Evolutionary conservation across 179 eudicot genomes (phyloP).

Genomic region (Beta lomatogona): DNA sequence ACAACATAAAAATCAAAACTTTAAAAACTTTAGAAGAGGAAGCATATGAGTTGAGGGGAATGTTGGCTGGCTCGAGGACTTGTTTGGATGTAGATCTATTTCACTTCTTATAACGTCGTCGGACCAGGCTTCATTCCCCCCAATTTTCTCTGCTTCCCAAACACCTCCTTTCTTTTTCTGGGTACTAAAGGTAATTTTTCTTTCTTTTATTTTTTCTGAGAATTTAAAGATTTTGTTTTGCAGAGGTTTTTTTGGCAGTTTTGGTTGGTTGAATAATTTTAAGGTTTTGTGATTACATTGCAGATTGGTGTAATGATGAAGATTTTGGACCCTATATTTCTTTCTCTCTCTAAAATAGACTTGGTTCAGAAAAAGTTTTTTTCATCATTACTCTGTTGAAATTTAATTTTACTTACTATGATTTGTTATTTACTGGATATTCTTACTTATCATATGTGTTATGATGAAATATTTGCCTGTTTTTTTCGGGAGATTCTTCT

Average conservation of each 20-base stretch:
- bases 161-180: background rate
- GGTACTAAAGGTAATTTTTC: background rate
- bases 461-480: background rate
- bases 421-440: background rate
- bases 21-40: conserved; percentile 15
- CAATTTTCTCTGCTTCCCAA: conserved; percentile 39
- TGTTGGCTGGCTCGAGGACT: conserved; percentile 87
- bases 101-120: conserved; percentile 36
- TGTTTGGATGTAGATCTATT: background rate
- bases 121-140: conserved; percentile 99
- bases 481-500: too few species aligned
- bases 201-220: background rate
- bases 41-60: conserved; percentile 61
- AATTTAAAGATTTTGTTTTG: background rate
- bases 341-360: background rate
- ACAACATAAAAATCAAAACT: background rate
- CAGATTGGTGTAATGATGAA: conserved; percentile 59
- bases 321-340: conserved; percentile 22
- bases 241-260: background rate
- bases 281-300: background rate
- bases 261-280: too few species aligned
- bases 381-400: conserved; percentile 32
- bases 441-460: conserved; percentile 5
- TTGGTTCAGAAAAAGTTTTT: conserved; percentile 22
- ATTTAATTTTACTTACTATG: background rate